A percentile compares a stretch with the other conserved stretches of the same genome.
Conservation (phyloP, 306 rosid genomes). For the Hippophae tibetana region DNA sequence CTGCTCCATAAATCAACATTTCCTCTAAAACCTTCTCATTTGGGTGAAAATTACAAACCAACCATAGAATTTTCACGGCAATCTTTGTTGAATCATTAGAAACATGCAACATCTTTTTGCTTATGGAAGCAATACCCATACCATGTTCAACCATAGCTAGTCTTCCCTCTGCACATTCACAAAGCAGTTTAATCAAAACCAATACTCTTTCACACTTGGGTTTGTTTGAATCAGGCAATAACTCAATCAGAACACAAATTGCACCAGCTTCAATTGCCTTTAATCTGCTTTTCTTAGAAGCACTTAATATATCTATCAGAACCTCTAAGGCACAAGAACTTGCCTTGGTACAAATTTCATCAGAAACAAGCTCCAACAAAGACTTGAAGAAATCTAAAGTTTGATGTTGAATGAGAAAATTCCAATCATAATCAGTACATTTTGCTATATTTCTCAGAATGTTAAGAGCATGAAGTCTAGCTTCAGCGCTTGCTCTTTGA, state of each 20-base stretch:
- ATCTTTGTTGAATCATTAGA: slow-evolving; percentile 30
- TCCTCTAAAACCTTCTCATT: slow-evolving; percentile 38
- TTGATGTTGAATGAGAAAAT: slow-evolving; percentile 26
- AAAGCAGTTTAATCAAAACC: slow-evolving; percentile 23
- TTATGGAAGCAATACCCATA: slow-evolving; percentile 32
- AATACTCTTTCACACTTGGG: slow-evolving; percentile 34
- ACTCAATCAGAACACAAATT: slow-evolving; percentile 36
- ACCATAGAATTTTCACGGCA: slow-evolving; percentile 35
- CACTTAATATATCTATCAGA: slow-evolving; percentile 23
- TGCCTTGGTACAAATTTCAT: slow-evolving; percentile 35
- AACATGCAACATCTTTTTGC: slow-evolving; percentile 28
- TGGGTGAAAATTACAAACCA: slow-evolving; percentile 29
- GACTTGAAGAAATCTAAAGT: slow-evolving; percentile 42
- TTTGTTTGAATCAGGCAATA: slow-evolving; percentile 28
- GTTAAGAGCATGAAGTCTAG: slow-evolving; percentile 27
- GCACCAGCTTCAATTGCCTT: slow-evolving; percentile 50
- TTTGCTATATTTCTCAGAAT: slow-evolving; percentile 25
- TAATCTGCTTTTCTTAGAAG: slow-evolving; percentile 31
- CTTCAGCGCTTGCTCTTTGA: slow-evolving; percentile 37
- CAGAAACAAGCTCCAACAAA: slow-evolving; percentile 42
- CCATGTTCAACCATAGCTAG: slow-evolving; percentile 41
- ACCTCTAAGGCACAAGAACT: slow-evolving; percentile 33
- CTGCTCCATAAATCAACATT: slow-evolving; percentile 40
- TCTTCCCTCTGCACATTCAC: slow-evolving; percentile 51
- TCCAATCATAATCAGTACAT: slow-evolving; percentile 26